Base-by-base conservation (phyloP, 371 early-diverging fungal species). In the Mucor sp. region DNA sequence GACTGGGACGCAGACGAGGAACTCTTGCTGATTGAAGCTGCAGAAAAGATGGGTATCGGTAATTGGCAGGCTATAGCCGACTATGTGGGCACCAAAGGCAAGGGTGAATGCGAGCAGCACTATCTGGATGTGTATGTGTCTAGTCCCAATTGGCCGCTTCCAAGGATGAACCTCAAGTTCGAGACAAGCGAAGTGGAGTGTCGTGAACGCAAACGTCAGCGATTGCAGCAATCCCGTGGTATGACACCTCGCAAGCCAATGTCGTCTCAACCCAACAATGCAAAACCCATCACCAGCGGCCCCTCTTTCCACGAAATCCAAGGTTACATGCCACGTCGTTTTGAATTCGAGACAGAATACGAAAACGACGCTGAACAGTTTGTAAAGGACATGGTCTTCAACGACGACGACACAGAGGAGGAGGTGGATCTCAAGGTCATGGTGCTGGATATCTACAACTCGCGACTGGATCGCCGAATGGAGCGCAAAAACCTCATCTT, bases 1-100 rank as follows among this genome's bases (percentile, higher is more conserved):
- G 89, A 92, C 58, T 99, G 99, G 99, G 93, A 92, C 50, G 97
- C 98, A 7, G 95, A 99, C 64, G 99, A 99, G 74, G 99, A 99
- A 81, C 81, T 98, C 33, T 68, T 97, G 58, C 83, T 99, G 69
- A 90, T 99, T 37, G 97, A 99, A 70, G 97, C 94, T 4, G 84
- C 96, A 32, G 92, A 94, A 72, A 89, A 90, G 75, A 94, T 89
- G 79, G 99, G 99, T 21, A 87, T 99, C 63, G 99, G 99, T 48
- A 99, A 98, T 83, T 99, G 98, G 98, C 92, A 91, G 70, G 96
- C 94, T 47, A 93, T 98, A 48, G 90, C 97, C 0, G 94, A 92
- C 61, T 93, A 97, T 74, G 89, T 99, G 14, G 96, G 98, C 2
- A 92, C 95, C 19, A 97, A 97, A 75, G 89, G 90, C 30, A 87